Conservation (phyloP, 1,139 yeast species). For the Komagataea norvegica region DNA sequence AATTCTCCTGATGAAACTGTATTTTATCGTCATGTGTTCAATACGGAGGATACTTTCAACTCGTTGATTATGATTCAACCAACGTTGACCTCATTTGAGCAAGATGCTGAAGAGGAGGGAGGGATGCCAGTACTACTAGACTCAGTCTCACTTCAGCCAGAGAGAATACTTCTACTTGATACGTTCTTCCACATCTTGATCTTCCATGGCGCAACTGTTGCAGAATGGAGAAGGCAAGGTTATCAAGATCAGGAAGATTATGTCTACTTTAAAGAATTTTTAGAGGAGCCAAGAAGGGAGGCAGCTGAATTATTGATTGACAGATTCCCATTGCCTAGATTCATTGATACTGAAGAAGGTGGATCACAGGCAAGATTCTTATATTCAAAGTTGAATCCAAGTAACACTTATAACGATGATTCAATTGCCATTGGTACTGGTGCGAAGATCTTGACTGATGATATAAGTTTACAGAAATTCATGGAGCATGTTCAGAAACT, state of each 20-base stretch:
- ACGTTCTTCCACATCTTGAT: conserved; percentile 72
- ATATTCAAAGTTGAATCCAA: conserved; percentile 70
- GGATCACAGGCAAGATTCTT: conserved; percentile 77
- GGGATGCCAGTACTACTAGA: conserved; percentile 59
- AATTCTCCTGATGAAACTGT: conserved; percentile 79
- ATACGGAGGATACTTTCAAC: conserved; percentile 63
- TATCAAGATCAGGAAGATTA: conserved; percentile 65
- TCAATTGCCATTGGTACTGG: conserved; percentile 28
- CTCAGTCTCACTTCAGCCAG: conserved; percentile 59
- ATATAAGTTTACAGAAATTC: conserved; percentile 75
- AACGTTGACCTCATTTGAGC: conserved; percentile 58
- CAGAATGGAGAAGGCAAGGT: conserved; percentile 65
- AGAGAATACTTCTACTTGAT: conserved; percentile 58
- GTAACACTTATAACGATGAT: conserved; percentile 47
- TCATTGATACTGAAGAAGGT: conserved; percentile 70
- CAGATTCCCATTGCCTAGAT: conserved; percentile 69
- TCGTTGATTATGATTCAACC: conserved; percentile 76
- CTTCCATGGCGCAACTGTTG: conserved; percentile 63
- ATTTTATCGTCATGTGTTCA: conserved; percentile 59
- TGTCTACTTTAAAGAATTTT: conserved; percentile 52
- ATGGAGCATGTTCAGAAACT: conserved; percentile 75
- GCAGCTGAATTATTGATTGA: conserved; percentile 65
- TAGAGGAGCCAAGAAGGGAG: conserved; percentile 62
- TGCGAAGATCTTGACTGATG: conserved; percentile 81
- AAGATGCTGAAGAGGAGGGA: conserved; percentile 42